Evolutionary conservation across 306 rosid species (phyloP).

Genomic region (Coriaria nepalensis): DNA sequence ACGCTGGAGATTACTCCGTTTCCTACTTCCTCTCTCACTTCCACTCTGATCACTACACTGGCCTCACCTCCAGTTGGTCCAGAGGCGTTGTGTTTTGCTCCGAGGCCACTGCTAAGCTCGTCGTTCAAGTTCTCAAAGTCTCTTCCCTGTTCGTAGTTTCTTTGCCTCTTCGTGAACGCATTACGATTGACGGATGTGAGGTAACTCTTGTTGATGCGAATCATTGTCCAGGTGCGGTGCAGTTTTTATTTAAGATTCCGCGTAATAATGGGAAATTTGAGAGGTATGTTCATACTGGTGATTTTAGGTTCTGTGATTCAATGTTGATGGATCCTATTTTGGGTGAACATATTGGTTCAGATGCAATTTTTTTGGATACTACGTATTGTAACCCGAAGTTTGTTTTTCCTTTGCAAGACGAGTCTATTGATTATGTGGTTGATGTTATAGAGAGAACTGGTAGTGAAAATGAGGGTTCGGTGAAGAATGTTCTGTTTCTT

Average conservation of each 20-base stretch:
- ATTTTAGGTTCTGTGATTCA: slow-evolving; percentile 46
- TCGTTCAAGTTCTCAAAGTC: slow-evolving; percentile 34
- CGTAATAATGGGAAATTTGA: slow-evolving; percentile 10
- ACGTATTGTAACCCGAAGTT: slow-evolving; percentile 83
- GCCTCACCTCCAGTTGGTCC: slow-evolving; percentile 60
- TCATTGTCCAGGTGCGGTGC: slow-evolving; percentile 88
- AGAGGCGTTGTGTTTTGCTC: slow-evolving; percentile 71
- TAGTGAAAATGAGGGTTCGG: slow-evolving; percentile 19
- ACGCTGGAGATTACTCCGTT: slow-evolving; percentile 38
- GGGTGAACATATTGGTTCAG: slow-evolving; percentile 38
- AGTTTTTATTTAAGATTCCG: slow-evolving; percentile 52
- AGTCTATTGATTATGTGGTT: slow-evolving; percentile 51
- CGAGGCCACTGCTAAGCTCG: slow-evolving; percentile 40
- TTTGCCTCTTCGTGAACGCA: slow-evolving; percentile 29
- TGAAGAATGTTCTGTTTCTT: slow-evolving; percentile 50
- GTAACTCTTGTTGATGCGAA: slow-evolving; percentile 60
- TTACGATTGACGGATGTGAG: slow-evolving; percentile 39
- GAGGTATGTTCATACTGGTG: slow-evolving; percentile 85
- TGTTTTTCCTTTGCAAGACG: slow-evolving; percentile 57
- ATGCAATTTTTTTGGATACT: slow-evolving; percentile 66
- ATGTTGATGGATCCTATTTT: slow-evolving; percentile 36
- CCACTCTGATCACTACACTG: slow-evolving; percentile 84
- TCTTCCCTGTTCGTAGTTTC: slow-evolving; percentile 32
- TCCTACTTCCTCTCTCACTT: slow-evolving; percentile 89
- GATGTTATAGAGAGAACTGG: slow-evolving; percentile 27